Conservation (phyloP, 371 early-diverging fungal genomes). For the Mortierella sp. region DNA sequence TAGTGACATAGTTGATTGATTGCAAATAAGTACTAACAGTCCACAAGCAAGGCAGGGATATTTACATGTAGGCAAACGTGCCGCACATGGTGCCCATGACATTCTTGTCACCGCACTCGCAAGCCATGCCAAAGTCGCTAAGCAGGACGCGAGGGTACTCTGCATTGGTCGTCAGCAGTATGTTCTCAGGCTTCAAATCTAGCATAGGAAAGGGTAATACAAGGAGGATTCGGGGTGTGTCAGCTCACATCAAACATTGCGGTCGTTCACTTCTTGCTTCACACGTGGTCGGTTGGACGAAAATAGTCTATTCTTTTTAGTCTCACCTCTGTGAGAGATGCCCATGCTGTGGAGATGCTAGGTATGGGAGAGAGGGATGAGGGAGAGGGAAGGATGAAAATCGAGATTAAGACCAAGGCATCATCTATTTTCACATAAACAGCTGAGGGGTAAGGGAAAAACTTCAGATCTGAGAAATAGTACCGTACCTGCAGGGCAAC, state of each 20-base stretch:
- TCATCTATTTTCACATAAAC: background rate
- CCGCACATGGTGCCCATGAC: conserved; percentile 73
- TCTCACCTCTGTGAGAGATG: conserved; percentile 62
- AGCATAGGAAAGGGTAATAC: background rate
- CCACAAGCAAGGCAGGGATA: background rate
- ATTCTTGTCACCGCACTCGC: conserved; percentile 51
- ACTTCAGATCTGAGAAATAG: background rate
- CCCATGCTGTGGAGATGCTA: conserved; percentile 66
- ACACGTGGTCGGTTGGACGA: background rate
- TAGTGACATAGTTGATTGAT: background rate
- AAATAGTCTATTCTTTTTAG: background rate
- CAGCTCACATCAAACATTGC: background rate
- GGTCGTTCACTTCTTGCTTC: background rate
- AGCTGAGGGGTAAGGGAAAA: background rate
- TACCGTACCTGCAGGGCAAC: conserved; percentile 58
- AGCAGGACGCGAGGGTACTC: conserved; percentile 65
- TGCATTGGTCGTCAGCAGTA: conserved; percentile 57
- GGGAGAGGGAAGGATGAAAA: background rate
- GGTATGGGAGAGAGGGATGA: background rate
- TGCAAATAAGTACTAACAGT: background rate
- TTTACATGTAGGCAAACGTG: conserved; percentile 66
- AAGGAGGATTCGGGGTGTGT: background rate
- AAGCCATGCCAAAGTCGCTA: conserved; percentile 77
- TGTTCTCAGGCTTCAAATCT: conserved; percentile 75
- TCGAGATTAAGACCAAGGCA: background rate